These are phyloP conservation scores for Penicillium flavigenum DNA, from an alignment of 495 filamentous ascomycete species.

Conservation along the genomic window DNA sequence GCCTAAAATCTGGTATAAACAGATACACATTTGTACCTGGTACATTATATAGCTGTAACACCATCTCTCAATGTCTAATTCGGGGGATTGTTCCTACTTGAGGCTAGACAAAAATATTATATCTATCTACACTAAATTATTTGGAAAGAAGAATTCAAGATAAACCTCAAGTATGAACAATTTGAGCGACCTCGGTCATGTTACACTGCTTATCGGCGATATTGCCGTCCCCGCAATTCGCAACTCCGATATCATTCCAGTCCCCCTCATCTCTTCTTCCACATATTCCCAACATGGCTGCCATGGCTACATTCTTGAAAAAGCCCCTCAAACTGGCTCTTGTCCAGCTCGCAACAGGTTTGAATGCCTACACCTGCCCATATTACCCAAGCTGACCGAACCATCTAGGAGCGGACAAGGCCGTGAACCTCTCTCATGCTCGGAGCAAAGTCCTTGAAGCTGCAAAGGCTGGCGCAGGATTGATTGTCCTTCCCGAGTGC, in stretches of 20 bases:
- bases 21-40: no score
- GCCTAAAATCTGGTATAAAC: no score
- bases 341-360: slow-evolving; percentile 75
- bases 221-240: slow-evolving; percentile 12
- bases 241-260: neutral
- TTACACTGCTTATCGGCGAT: slow-evolving; percentile 6
- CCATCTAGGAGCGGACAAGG: slow-evolving; percentile 70
- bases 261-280: neutral
- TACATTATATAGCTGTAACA: neutral
- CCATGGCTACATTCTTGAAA: slow-evolving; percentile 60
- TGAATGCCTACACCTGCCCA: neutral
- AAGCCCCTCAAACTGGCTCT: slow-evolving; percentile 78
- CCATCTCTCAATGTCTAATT: no score
- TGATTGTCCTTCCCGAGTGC: slow-evolving; percentile 72
- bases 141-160: neutral
- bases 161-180: neutral
- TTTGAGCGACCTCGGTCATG: neutral
- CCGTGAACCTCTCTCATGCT: slow-evolving; percentile 77
- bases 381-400: slow-evolving; percentile 3
- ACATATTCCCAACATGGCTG: slow-evolving; percentile 3
- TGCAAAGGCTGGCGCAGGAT: slow-evolving; percentile 64
- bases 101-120: neutral
- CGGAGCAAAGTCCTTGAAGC: slow-evolving; percentile 82
- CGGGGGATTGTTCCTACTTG: neutral
- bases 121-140: neutral